A percentile compares a stretch with the other conserved stretches of the same genome.
These are phyloP conservation scores for Xerocomus minutiporus DNA, from an alignment of 1,284 basidiomycete species.

Conservation along the genomic window DNA sequence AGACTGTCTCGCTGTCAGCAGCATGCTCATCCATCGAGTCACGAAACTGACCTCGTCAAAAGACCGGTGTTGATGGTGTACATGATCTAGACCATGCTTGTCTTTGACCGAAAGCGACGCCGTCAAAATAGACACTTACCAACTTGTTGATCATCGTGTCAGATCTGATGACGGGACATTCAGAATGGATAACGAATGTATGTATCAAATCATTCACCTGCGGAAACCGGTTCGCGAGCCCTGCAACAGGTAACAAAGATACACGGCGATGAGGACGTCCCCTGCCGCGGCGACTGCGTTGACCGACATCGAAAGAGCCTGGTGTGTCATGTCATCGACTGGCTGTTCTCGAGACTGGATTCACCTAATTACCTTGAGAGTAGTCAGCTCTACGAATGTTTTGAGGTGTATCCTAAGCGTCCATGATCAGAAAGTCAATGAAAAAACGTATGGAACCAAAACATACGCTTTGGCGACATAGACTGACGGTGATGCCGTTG, in stretches of 20 bases:
- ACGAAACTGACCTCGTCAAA: constrained; percentile 28
- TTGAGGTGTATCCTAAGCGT: constrained; percentile 27
- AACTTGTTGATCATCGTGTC: constrained; percentile 47
- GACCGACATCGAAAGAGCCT: constrained; percentile 48
- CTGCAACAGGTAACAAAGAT: constrained; percentile 50
- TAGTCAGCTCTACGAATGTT: constrained; percentile 40
- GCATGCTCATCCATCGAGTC: too few relatives aligned
- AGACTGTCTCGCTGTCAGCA: constrained; percentile 19
- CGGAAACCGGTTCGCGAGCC: constrained; percentile 56
- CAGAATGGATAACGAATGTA: background rate
- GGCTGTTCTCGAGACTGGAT: background rate
- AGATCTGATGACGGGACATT: constrained; percentile 31
- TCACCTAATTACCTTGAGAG: constrained; percentile 22
- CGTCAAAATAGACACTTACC: constrained; percentile 22
- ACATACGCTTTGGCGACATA: constrained; percentile 41
- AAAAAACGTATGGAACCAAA: background rate
- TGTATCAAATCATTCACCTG: constrained; percentile 32
- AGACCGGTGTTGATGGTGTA: constrained; percentile 51
- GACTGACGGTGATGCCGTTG: constrained; percentile 25
- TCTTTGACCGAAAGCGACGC: background rate
- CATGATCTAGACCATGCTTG: constrained; percentile 34
- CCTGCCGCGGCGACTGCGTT: constrained; percentile 57
- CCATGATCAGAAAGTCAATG: background rate
- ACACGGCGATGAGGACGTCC: constrained; percentile 53
- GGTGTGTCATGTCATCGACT: background rate